Conservation (phyloP, 768 basidiomycete species). For the Tylopilus felleus region DNA sequence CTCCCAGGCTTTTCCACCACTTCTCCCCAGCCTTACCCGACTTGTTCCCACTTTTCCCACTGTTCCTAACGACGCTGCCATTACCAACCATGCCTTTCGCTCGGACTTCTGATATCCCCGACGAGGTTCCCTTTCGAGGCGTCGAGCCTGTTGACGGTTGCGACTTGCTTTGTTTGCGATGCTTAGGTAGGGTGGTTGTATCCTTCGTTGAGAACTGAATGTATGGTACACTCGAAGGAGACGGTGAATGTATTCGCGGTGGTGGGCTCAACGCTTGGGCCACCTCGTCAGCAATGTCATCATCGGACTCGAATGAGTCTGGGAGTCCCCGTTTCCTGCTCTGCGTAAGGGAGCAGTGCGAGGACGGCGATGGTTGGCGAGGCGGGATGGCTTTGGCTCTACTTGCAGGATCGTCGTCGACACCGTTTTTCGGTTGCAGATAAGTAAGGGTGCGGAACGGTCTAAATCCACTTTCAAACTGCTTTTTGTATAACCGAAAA, state of each 20-base stretch:
- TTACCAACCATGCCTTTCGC: slow-evolving; percentile 2
- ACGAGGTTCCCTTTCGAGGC: slow-evolving; percentile 56
- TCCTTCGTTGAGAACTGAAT: background rate
- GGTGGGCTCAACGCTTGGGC: background rate
- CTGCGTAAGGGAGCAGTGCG: background rate
- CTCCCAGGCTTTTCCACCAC: slow-evolving; percentile 48
- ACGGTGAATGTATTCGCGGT: background rate
- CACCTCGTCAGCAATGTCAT: background rate
- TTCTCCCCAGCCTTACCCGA: slow-evolving; percentile 11
- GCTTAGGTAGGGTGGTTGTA: background rate
- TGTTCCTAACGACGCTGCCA: slow-evolving; percentile 2
- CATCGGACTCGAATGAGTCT: background rate
- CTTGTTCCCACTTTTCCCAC: background rate
- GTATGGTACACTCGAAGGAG: background rate
- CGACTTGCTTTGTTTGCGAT: background rate
- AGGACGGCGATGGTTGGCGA: background rate
- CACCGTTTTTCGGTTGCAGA: background rate
- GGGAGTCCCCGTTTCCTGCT: slow-evolving; percentile 17
- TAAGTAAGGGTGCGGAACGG: background rate
- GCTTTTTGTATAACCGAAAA: slow-evolving; percentile 77
- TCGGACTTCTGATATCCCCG: slow-evolving; percentile 44
- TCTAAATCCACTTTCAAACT: slow-evolving; percentile 65
- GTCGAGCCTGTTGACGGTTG: background rate
- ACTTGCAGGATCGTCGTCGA: background rate
- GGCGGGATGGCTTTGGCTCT: background rate